Percentiles rank a stretch among this genome's conserved stretches.
phyloP scores from a whole-genome alignment of 768 basidiomycete genomes.

The Serendipita indica region DNA sequence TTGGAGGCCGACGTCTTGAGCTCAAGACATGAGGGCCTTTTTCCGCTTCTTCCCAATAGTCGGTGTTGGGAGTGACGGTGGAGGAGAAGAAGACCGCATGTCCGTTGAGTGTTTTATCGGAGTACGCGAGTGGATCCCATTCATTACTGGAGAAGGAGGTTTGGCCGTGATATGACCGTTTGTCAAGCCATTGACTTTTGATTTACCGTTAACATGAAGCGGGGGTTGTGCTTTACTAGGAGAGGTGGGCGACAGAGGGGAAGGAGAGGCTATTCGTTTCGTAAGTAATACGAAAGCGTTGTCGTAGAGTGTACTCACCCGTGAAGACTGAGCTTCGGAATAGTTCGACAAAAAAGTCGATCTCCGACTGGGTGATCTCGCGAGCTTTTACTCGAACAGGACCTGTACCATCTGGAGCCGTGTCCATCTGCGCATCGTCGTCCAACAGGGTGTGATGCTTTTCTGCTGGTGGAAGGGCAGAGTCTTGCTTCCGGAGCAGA shows the following conservation, averaged over 20 bases:
- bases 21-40: slow-evolving; percentile 7
- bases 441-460: not conserved
- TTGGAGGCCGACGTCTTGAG: not conserved
- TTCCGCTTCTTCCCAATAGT: slow-evolving; percentile 7
- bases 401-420: slow-evolving; percentile 9
- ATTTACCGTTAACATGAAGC: not conserved
- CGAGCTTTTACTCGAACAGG: not conserved
- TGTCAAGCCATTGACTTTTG: not conserved
- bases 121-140: not conserved
- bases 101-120: not conserved
- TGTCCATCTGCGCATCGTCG: slow-evolving; percentile 14
- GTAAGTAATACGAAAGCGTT: not conserved
- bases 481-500: not conserved
- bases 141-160: not conserved
- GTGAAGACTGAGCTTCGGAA: not conserved
- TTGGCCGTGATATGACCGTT: not conserved
- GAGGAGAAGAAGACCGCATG: not conserved
- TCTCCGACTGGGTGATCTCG: slow-evolving; percentile 4
- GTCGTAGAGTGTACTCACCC: not conserved
- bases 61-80: not conserved
- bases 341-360: not conserved
- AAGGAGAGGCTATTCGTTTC: not conserved
- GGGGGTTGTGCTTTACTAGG: not conserved
- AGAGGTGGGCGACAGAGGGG: not conserved
- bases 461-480: slow-evolving; percentile 20